phyloP scores from a whole-genome alignment of 768 basidiomycete species.

The Boletales sp. region DNA sequence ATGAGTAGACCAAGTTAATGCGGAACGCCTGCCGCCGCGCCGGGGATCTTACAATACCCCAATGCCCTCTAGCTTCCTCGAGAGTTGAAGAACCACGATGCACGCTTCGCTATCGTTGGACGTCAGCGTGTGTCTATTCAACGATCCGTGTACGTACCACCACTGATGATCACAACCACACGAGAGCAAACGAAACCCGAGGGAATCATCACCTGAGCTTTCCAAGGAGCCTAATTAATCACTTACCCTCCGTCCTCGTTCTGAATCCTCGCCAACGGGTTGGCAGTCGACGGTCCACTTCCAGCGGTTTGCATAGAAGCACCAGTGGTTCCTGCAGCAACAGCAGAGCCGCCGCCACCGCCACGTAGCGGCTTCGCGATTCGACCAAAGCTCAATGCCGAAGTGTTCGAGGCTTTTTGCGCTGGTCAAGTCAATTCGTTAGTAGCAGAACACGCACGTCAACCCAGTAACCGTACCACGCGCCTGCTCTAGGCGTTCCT shows the following conservation, averaged over 20 bases:
- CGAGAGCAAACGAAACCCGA: constrained; percentile 11
- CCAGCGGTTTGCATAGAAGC: constrained; percentile 38
- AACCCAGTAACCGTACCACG: constrained; percentile 57
- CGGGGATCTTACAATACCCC: constrained; percentile 11
- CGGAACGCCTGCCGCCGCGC: constrained; percentile 5
- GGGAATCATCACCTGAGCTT: constrained; percentile 15
- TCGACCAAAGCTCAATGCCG: constrained; percentile 81
- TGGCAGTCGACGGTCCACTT: constrained; percentile 49
- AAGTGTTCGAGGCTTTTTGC: constrained; percentile 70
- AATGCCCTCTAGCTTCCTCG: constrained; percentile 44
- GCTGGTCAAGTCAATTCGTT: constrained; percentile 42
- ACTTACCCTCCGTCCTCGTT: constrained; percentile 75
- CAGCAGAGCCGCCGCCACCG: constrained; percentile 74
- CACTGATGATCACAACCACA: constrained; percentile 25
- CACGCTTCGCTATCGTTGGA: constrained; percentile 69
- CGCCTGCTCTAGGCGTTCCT: constrained; percentile 89
- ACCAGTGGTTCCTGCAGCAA: constrained; percentile 38
- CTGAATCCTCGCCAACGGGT: constrained; percentile 70
- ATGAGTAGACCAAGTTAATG: constrained; percentile 28
- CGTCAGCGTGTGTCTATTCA: constrained; percentile 22
- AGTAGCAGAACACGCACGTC: constrained; percentile 11
- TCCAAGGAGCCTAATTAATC: constrained; percentile 13
- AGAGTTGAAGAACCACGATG: constrained; percentile 92
- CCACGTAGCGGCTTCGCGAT: constrained; percentile 97
- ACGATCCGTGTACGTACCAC: constrained; percentile 28